Base-by-base conservation (phyloP, 1,139 yeast species). In the Magnusiomyces suaveolens region DNA sequence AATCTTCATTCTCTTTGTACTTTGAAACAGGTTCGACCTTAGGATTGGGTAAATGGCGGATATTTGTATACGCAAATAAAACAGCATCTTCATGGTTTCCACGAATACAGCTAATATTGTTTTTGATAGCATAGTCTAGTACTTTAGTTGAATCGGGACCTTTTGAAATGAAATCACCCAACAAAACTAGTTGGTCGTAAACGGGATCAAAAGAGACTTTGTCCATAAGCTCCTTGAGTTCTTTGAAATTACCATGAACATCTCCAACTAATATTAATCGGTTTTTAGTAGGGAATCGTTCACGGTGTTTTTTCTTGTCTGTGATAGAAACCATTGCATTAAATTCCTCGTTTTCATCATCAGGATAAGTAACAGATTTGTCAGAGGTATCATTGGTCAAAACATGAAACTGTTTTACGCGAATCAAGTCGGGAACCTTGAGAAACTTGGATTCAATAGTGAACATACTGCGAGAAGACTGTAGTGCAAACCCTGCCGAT, bases 31-130 rank as follows among this genome's bases (percentile, higher is more conserved):
- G 53, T 18, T 46, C 65, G 25, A 66, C 64, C 50, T 60, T 59
- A 23, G 72, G 74, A 3, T 51, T 58, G 6, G 64, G 70, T 46
- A 83, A 69, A 3, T 78, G 75, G 62, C 82, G 87, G 63, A 75
- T 77, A 51, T 72, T 74, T 1, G 85, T 80, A 63, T 86, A 86
- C 63, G 81, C 70, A 55, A 79, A 75, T 59, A 86, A 64, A 20
- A 83, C 76, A 59, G 79, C 81, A 61, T 82, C 76, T 66, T 90
- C 97, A 68, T 90, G 96, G 72, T 90, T 90, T 0, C 97, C 97
- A 59, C 94, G 71, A 2, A 90, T 81, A 67, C 96, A 89, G 52
- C 80, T 81, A 20, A 86, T 77, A 2, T 78, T 70, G 21, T 68
- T 58, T 32, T 68, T 65, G 48, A 82, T 76, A 47, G 87, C 82